phyloP scores from a whole-genome alignment of 1,284 basidiomycete genomes.

The Apiotrichum gracile region DNA sequence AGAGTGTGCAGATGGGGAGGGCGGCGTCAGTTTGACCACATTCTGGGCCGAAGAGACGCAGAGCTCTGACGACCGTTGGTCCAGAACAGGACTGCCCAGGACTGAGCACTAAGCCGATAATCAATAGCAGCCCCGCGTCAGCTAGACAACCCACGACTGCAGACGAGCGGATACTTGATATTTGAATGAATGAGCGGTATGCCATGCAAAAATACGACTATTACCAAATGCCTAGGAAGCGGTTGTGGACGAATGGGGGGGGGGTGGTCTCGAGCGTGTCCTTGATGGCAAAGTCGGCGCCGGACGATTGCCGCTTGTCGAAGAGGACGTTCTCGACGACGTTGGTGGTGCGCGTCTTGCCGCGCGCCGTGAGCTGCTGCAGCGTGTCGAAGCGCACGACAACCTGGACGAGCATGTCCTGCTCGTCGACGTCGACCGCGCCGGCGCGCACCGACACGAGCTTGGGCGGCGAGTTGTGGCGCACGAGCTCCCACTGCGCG shows the following conservation, averaged over 20 bases:
- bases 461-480: background rate
- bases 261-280: background rate
- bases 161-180: too few relatives aligned
- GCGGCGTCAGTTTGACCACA: too few relatives aligned
- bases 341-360: background rate
- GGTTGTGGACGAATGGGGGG: background rate
- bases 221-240: background rate
- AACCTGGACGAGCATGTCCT: background rate
- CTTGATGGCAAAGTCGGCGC: background rate
- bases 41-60: too few relatives aligned
- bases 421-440: background rate
- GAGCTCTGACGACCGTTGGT: too few relatives aligned
- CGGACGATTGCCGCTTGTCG: background rate
- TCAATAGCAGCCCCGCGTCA: too few relatives aligned
- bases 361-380: background rate
- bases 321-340: constrained; percentile 1
- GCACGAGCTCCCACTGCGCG: background rate
- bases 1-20: too few relatives aligned
- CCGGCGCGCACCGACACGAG: background rate
- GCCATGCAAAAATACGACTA: background rate
- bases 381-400: background rate
- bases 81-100: too few relatives aligned
- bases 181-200: background rate
- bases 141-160: too few relatives aligned
- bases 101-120: too few relatives aligned